Percentiles rank a stretch among this genome's conserved stretches.
These are phyloP conservation scores for Cephaloascus albidus DNA, from an alignment of 805 yeast species.

Conservation along the genomic window DNA sequence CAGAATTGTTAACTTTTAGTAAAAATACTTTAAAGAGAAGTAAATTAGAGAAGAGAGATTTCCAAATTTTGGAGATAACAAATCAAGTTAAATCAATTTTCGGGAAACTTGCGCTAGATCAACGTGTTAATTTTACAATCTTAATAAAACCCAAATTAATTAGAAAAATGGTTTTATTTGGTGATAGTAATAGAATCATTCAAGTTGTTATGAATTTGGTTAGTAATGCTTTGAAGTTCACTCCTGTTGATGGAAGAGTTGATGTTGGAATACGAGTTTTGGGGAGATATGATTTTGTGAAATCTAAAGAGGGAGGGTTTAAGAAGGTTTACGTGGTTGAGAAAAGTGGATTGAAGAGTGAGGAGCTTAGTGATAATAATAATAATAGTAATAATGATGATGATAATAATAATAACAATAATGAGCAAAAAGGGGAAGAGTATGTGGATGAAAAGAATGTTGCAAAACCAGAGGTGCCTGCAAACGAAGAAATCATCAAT, in stretches of 20 bases:
- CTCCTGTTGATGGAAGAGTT: slow-evolving; percentile 83
- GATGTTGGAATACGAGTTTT: slow-evolving; percentile 50
- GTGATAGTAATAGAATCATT: slow-evolving; percentile 83
- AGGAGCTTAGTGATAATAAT: background rate
- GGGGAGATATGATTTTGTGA: slow-evolving; percentile 57
- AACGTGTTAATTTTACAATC: slow-evolving; percentile 61
- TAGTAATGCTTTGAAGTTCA: slow-evolving; percentile 84
- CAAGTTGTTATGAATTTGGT: slow-evolving; percentile 92
- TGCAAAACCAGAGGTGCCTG: too few relatives aligned
- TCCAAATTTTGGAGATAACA: slow-evolving; percentile 72
- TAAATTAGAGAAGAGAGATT: slow-evolving; percentile 74
- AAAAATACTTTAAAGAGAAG: slow-evolving; percentile 82
- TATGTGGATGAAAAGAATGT: too few relatives aligned
- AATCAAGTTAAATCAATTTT: slow-evolving; percentile 82
- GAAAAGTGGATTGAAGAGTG: slow-evolving; percentile 6
- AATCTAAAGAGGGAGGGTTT: slow-evolving; percentile 30
- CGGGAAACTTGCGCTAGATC: slow-evolving; percentile 69
- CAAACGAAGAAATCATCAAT: background rate
- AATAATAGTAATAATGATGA: background rate
- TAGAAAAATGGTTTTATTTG: slow-evolving; percentile 61
- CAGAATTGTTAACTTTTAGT: slow-evolving; percentile 87
- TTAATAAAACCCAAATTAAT: slow-evolving; percentile 49
- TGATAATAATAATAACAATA: too few relatives aligned
- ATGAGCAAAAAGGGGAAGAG: too few relatives aligned
- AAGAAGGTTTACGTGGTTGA: slow-evolving; percentile 32